Base-by-base conservation (phyloP, 306 rosid genomes). In the Psophocarpus tetragonolobus region DNA sequence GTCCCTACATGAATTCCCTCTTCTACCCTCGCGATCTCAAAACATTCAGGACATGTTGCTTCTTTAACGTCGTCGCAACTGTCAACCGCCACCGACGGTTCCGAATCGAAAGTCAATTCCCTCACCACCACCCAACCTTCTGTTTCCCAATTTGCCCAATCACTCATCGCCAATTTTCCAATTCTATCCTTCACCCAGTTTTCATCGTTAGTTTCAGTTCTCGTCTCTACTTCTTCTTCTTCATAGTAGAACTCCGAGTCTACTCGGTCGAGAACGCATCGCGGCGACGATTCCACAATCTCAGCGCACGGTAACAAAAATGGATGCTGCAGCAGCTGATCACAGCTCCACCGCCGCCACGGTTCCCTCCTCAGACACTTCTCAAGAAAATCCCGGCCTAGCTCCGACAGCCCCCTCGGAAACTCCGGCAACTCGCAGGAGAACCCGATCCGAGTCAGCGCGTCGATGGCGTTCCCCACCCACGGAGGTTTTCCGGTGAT, bases 311-410 rank as follows among this genome's bases (percentile, higher is more conserved):
- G 61, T 8, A 76, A 76, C 61, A 91, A 12, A 75, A 88, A 90
- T 5, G 94, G 97, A 60, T 91, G 97, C 82, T 77, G 86, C 54
- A 91, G 88, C 14, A 91, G 91, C 79, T 80, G 87, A 86, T 87
- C 89, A 20, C 92, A 83, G 86, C 87, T 90, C 97, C 94, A 90
- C 75, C 94, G 83, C 42, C 53, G 47, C 12, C 44, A 26, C 20
- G 85, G 85, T 21, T 91, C 89, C 23, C 88, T 73, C 36, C 72
- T 65, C 14, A 91, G 68, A 50, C 97, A 91, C 87, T 90, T 89
- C 6, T 76, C 81, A 5, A 91, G 77, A 27, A 91, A 91, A 74
- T 91, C 91, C 21, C 60, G 71, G 0, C 92, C 90, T 47, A 84
- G 26, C 53, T 85, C 88, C 6, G 94, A 91, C 12, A 90, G n/a